A percentile compares a stretch with the other conserved stretches of the same genome.
Conservation (phyloP, 345 rosid genomes). For the Citrus mangshanensis region DNA sequence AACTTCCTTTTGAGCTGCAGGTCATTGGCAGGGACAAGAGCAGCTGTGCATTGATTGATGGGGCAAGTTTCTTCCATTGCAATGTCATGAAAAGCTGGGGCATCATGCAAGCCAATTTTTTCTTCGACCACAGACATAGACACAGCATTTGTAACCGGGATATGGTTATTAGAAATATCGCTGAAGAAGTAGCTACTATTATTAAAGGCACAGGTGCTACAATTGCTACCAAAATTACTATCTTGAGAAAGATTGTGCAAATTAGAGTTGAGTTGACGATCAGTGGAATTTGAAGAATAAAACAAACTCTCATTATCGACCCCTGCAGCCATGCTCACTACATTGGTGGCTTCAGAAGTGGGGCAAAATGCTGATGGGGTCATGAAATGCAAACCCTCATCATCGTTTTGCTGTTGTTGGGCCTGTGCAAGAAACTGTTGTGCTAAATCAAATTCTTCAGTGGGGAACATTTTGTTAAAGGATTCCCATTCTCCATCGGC, state of each 20-base stretch:
- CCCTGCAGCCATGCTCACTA: too few species aligned
- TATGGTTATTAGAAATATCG: slow-evolving; percentile 12
- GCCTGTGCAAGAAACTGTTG: slow-evolving; percentile 12
- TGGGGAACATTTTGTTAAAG: slow-evolving; percentile 34
- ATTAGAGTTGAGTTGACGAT: neutral
- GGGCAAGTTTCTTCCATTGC: slow-evolving; percentile 20
- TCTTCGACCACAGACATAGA: slow-evolving; percentile 28
- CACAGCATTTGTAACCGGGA: slow-evolving; percentile 15
- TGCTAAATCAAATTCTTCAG: slow-evolving; percentile 31
- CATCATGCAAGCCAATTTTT: slow-evolving; percentile 2
- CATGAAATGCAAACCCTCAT: slow-evolving; percentile 1
- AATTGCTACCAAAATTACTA: slow-evolving; percentile 22
- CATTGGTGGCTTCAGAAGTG: slow-evolving; percentile 16
- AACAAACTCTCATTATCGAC: slow-evolving; percentile 18
- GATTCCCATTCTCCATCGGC: slow-evolving; percentile 50
- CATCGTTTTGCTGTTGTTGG: slow-evolving; percentile 9
- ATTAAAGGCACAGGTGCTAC: slow-evolving; percentile 14
- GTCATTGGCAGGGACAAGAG: slow-evolving; percentile 2
- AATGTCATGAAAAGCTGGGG: slow-evolving; percentile 17
- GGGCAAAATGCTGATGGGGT: slow-evolving; percentile 20
- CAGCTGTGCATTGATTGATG: slow-evolving; percentile 8
- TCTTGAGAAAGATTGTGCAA: slow-evolving; percentile 28
- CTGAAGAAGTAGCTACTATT: slow-evolving; percentile 2
- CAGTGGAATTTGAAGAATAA: slow-evolving; percentile 17
- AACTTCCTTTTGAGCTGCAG: slow-evolving; percentile 39